Conservation (phyloP, 495 filamentous ascomycete species). For the Penicillium waksmanii region DNA sequence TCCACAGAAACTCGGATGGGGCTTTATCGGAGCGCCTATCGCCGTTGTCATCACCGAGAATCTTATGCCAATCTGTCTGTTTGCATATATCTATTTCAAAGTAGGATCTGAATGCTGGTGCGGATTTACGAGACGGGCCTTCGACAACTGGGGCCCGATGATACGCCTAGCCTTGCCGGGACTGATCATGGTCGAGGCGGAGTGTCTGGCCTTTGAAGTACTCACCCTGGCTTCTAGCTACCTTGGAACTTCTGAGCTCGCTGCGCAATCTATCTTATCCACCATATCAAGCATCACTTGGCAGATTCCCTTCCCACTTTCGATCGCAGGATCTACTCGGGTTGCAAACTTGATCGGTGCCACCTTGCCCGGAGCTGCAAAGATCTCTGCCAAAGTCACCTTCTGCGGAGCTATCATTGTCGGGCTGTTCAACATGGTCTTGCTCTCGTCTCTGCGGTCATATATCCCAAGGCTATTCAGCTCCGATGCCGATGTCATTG, state of each 20-base stretch:
- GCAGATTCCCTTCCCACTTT: slow-evolving; percentile 69
- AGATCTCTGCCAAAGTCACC: slow-evolving; percentile 69
- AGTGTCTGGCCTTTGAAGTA: slow-evolving; percentile 84
- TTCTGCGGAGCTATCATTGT: slow-evolving; percentile 67
- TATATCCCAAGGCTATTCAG: slow-evolving; percentile 82
- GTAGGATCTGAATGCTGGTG: slow-evolving; percentile 74
- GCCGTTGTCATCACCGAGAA: slow-evolving; percentile 82
- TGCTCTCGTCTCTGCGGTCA: slow-evolving; percentile 65
- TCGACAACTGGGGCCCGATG: slow-evolving; percentile 87
- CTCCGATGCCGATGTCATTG: slow-evolving; percentile 75
- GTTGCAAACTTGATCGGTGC: slow-evolving; percentile 72
- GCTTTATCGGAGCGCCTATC: slow-evolving; percentile 82
- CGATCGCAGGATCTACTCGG: slow-evolving; percentile 65
- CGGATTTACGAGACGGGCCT: slow-evolving; percentile 69
- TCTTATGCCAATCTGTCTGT: slow-evolving; percentile 74
- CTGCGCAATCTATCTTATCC: slow-evolving; percentile 68
- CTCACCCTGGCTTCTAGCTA: slow-evolving; percentile 73
- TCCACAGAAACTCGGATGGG: slow-evolving; percentile 66
- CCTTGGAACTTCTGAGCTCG: slow-evolving; percentile 69
- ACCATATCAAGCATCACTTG: slow-evolving; percentile 64
- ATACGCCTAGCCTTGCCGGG: slow-evolving; percentile 82
- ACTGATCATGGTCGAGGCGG: slow-evolving; percentile 89
- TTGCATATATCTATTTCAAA: slow-evolving; percentile 67
- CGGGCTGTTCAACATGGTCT: slow-evolving; percentile 73
- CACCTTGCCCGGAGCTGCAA: slow-evolving; percentile 69